phyloP scores from a whole-genome alignment of 2,329 filamentous ascomycete species.

The Chaetomium globosum region DNA sequence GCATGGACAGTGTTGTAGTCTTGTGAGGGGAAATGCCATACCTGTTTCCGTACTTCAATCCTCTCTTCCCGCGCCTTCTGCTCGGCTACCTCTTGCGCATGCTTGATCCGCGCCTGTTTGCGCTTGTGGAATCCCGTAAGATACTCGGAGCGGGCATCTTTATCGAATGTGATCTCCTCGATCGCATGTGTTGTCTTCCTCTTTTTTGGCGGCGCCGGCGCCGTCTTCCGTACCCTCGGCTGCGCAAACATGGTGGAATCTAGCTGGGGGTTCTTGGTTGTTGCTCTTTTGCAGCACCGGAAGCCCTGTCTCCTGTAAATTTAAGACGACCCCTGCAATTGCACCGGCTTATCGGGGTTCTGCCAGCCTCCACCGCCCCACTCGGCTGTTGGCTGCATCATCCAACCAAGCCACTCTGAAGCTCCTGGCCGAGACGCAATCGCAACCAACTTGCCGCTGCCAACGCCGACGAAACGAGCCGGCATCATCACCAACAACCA shows the following conservation, averaged over 20 bases:
- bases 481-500: constrained; percentile 41
- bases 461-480: constrained; percentile 24
- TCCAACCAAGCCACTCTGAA: constrained; percentile 16
- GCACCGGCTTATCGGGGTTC: constrained; percentile 30
- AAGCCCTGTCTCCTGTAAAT: constrained; percentile 27
- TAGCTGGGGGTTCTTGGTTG: neutral
- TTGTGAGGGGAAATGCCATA: constrained; percentile 16
- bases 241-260: constrained; percentile 50
- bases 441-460: constrained; percentile 23
- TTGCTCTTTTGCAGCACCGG: neutral
- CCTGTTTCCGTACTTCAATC: constrained; percentile 73
- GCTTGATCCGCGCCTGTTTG: constrained; percentile 81
- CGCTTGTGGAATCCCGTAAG: constrained; percentile 97
- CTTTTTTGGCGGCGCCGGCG: constrained; percentile 65
- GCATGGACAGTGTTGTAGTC: neutral
- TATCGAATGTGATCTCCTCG: constrained; percentile 86
- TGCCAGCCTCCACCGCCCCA: constrained; percentile 33
- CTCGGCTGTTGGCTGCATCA: constrained; percentile 26
- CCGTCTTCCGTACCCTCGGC: constrained; percentile 61
- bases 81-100: constrained; percentile 78
- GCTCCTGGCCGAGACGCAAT: constrained; percentile 11
- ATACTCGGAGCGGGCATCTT: constrained; percentile 77
- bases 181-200: constrained; percentile 62
- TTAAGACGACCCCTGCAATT: constrained; percentile 26
- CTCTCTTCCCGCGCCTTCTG: constrained; percentile 78